Percentiles rank a stretch among this genome's conserved stretches.
Evolutionary conservation across 805 yeast genomes (phyloP).

Genomic region (Kuraishia hungarica): DNA sequence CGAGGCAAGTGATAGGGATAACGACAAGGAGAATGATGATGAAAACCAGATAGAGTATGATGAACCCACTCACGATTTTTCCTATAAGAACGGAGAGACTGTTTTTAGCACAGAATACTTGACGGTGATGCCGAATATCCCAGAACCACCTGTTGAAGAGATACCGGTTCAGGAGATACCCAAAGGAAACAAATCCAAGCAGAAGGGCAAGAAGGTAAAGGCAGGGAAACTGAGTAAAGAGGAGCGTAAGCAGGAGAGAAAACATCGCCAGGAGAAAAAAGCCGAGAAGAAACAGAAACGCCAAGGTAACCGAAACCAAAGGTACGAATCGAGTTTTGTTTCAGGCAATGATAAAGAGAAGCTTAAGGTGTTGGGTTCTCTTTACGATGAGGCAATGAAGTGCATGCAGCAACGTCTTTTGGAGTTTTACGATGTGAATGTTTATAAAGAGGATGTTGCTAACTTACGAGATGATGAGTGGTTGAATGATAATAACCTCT

Average conservation of each 20-base stretch:
- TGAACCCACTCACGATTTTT: not conserved
- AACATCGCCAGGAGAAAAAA: slow-evolving; percentile 8
- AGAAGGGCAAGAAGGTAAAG: slow-evolving; percentile 16
- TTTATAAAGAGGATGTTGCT: slow-evolving; percentile 49
- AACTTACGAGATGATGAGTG: slow-evolving; percentile 59
- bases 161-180: not conserved
- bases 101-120: slow-evolving; percentile 1
- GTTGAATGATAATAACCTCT: slow-evolving; percentile 64
- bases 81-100: not conserved
- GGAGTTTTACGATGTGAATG: slow-evolving; percentile 47
- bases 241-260: slow-evolving; percentile 7
- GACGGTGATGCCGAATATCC: not conserved
- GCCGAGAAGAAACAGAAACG: slow-evolving; percentile 3
- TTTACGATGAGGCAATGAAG: slow-evolving; percentile 10
- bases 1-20: slow-evolving; percentile 1
- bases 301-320: not conserved
- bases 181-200: slow-evolving; percentile 2
- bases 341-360: slow-evolving; percentile 10
- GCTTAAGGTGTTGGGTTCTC: slow-evolving; percentile 8
- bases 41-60: not conserved
- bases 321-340: not conserved
- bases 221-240: slow-evolving; percentile 14
- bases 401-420: slow-evolving; percentile 22
- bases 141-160: not conserved
- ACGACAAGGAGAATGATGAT: slow-evolving; percentile 6